phyloP scores from a whole-genome alignment of 371 early-diverging fungal species.

The Mycotypha africana region DNA sequence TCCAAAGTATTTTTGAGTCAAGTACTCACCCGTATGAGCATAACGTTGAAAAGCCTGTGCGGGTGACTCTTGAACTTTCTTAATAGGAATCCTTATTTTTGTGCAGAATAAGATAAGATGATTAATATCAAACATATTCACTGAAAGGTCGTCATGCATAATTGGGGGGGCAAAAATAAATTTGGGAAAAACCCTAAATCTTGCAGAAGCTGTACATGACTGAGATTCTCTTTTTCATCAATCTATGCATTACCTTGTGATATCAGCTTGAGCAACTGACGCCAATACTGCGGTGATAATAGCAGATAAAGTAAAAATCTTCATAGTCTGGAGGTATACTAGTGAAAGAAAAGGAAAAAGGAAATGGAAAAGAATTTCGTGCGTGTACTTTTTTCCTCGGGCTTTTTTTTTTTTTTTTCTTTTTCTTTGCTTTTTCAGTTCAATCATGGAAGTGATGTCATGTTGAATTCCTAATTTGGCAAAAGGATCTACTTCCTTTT shows the following conservation, averaged over 20 bases:
- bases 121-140: too few species aligned
- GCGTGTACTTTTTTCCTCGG: neutral
- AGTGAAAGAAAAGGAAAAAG: conserved; percentile 11
- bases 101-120: too few species aligned
- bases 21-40: conserved; percentile 54
- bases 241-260: conserved; percentile 22
- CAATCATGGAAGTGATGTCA: too few species aligned
- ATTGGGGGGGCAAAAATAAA: too few species aligned
- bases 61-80: conserved; percentile 60
- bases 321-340: conserved; percentile 18
- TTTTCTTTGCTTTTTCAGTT: too few species aligned
- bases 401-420: too few species aligned
- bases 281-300: conserved; percentile 16
- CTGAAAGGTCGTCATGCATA: too few species aligned
- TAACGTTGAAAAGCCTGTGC: conserved; percentile 56
- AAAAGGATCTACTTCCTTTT: too few species aligned
- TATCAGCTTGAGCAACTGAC: conserved; percentile 18
- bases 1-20: conserved; percentile 74
- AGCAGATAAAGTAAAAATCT: conserved; percentile 25
- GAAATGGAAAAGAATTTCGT: neutral
- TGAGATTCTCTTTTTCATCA: too few species aligned
- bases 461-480: too few species aligned
- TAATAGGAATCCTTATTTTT: conserved; percentile 67
- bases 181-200: too few species aligned
- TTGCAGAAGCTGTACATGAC: too few species aligned